Conservation (phyloP, 2,329 filamentous ascomycete genomes). For the Pseudocercospora fijiensis region DNA sequence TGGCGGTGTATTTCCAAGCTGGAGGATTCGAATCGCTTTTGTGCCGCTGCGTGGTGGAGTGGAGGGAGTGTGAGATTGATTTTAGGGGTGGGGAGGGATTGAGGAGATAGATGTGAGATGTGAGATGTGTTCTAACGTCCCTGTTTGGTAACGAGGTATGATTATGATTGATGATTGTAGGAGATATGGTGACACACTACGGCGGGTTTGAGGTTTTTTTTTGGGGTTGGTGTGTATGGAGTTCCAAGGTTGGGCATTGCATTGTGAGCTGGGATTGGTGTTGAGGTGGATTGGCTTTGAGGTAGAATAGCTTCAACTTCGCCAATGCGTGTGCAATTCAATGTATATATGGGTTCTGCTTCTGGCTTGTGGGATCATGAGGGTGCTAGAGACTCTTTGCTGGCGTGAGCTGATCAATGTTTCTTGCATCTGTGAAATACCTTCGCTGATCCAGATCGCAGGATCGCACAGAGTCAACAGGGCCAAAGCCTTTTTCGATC, state of each 20-base stretch:
- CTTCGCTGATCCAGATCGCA: not conserved
- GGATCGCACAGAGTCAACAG: not conserved
- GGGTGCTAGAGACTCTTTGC: not conserved
- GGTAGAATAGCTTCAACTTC: not conserved
- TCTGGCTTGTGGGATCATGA: not conserved
- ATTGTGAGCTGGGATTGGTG: slow-evolving; percentile 4
- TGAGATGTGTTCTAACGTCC: too few species aligned
- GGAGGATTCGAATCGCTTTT: too few species aligned
- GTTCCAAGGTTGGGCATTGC: not conserved
- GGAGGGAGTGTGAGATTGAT: slow-evolving; percentile 40
- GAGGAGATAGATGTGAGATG: slow-evolving; percentile 18
- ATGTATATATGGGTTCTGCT: not conserved
- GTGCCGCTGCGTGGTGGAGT: slow-evolving; percentile 44
- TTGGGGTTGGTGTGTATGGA: not conserved
- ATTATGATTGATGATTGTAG: not conserved
- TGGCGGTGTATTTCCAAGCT: too few species aligned
- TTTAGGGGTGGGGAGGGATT: slow-evolving; percentile 40
- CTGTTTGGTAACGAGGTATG: too few species aligned
- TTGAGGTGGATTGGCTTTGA: too few species aligned
- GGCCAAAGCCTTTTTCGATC: not conserved
- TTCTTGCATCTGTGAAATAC: not conserved
- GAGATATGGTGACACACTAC: slow-evolving; percentile 1
- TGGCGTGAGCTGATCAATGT: slow-evolving; percentile 1
- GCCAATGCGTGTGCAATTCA: not conserved
- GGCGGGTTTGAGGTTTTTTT: not conserved